phyloP scores from a whole-genome alignment of 805 yeast species.

The Candida fluviatilis region DNA sequence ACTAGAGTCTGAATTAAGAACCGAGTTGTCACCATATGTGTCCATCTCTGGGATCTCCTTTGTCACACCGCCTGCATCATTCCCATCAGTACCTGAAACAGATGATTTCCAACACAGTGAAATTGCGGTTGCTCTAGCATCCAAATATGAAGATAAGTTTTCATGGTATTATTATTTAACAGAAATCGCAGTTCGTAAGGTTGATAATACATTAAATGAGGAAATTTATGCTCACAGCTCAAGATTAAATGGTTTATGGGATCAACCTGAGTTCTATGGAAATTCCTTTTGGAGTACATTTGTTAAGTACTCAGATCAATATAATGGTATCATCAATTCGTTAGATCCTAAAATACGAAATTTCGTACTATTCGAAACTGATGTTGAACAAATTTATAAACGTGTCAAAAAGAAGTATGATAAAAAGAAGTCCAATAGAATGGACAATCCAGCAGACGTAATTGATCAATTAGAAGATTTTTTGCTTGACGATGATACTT shows the following conservation, averaged over 20 bases:
- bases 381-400: conserved; percentile 25
- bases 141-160: conserved; percentile 21
- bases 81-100: conserved; percentile 27
- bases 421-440: conserved; percentile 9
- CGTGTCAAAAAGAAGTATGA: conserved; percentile 21
- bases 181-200: conserved; percentile 36
- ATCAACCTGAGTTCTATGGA: conserved; percentile 17
- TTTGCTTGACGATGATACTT: conserved; percentile 28
- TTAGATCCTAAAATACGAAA: conserved; percentile 29
- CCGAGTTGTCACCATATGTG: conserved; percentile 31
- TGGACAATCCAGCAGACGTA: conserved; percentile 9
- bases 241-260: conserved; percentile 17
- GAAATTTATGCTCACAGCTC: conserved; percentile 22
- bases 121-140: conserved; percentile 21
- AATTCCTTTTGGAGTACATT: conserved; percentile 21
- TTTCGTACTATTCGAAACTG: conserved; percentile 28
- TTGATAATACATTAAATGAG: conserved; percentile 33
- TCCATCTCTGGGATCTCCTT: conserved; percentile 29
- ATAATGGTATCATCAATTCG: conserved; percentile 34
- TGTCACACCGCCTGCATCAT: conserved; percentile 26
- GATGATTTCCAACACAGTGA: conserved; percentile 16
- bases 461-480: conserved; percentile 30
- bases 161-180: conserved; percentile 38
- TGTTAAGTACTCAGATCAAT: conserved; percentile 31
- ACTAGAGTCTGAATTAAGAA: conserved; percentile 32